Conservation (phyloP, 306 rosid genomes). For the Castanea sativa region DNA sequence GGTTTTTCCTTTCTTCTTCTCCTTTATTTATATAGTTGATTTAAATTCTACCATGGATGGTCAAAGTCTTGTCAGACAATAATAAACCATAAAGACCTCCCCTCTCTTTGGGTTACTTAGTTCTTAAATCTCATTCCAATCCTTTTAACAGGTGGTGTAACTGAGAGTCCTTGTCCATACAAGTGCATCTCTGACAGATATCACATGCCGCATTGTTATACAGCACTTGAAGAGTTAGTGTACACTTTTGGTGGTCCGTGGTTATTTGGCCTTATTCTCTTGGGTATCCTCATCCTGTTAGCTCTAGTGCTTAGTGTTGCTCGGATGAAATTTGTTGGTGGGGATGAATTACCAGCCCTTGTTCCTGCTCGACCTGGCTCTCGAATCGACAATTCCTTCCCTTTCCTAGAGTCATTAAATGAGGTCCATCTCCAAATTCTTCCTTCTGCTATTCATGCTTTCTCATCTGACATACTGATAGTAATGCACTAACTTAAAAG, state of each 20-base stretch:
- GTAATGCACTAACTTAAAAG: background rate
- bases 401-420: conserved; percentile 91
- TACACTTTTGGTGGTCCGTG: conserved; percentile 64
- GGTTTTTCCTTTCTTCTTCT: background rate
- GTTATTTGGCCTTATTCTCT: conserved; percentile 57
- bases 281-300: conserved; percentile 70
- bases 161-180: conserved; percentile 55
- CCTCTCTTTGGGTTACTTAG: background rate
- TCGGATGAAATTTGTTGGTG: conserved; percentile 72
- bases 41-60: background rate
- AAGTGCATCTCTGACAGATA: conserved; percentile 50
- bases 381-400: conserved; percentile 83
- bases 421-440: conserved; percentile 58
- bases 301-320: conserved; percentile 93
- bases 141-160: conserved; percentile 45
- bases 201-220: conserved; percentile 59
- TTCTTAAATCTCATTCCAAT: background rate
- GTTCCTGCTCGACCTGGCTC: conserved; percentile 69
- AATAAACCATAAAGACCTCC: background rate
- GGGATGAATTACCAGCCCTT: conserved; percentile 62
- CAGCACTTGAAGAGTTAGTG: conserved; percentile 59
- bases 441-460: conserved; percentile 20
- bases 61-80: conserved; percentile 2
- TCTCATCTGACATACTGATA: background rate
- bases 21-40: background rate